These are phyloP conservation scores for Bipolaris sorokiniana DNA, from an alignment of 2,329 filamentous ascomycete genomes.

Conservation along the genomic window DNA sequence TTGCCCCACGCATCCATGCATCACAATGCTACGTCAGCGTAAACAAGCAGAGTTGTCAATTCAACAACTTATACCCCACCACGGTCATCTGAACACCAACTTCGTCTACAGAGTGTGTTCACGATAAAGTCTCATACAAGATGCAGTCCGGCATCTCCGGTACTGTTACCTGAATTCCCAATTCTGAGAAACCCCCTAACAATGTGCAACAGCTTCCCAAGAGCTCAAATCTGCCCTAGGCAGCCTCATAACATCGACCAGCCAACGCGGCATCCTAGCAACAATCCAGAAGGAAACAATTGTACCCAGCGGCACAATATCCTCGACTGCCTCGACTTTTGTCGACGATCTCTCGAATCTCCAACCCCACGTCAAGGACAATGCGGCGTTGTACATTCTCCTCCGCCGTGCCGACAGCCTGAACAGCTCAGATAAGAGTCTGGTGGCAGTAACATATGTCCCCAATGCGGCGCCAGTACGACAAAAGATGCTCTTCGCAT, in stretches of 20 bases:
- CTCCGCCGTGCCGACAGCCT: constrained; percentile 68
- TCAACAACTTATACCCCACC: background rate
- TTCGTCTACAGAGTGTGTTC: background rate
- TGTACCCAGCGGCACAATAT: constrained; percentile 63
- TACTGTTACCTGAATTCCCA: constrained; percentile 42
- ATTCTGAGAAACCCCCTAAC: constrained; percentile 21
- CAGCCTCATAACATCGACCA: constrained; percentile 65
- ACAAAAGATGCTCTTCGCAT: constrained; percentile 86
- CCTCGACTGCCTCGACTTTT: constrained; percentile 63
- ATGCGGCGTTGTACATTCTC: constrained; percentile 74
- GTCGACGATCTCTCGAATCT: constrained; percentile 68
- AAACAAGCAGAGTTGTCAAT: constrained; percentile 8
- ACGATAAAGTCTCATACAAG: constrained; percentile 25
- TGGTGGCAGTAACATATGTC: constrained; percentile 77
- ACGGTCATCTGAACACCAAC: background rate
- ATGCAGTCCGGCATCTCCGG: constrained; percentile 85
- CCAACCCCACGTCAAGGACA: constrained; percentile 67
- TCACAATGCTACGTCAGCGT: constrained; percentile 15
- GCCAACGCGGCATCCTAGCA: constrained; percentile 72
- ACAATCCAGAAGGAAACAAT: constrained; percentile 73
- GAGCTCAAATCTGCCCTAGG: constrained; percentile 79
- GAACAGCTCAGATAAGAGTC: constrained; percentile 46
- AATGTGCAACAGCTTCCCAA: constrained; percentile 63
- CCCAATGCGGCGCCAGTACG: constrained; percentile 79
- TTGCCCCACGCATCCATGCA: constrained; percentile 28